phyloP scores from a whole-genome alignment of 1,284 basidiomycete species.

The Cerrena zonata region DNA sequence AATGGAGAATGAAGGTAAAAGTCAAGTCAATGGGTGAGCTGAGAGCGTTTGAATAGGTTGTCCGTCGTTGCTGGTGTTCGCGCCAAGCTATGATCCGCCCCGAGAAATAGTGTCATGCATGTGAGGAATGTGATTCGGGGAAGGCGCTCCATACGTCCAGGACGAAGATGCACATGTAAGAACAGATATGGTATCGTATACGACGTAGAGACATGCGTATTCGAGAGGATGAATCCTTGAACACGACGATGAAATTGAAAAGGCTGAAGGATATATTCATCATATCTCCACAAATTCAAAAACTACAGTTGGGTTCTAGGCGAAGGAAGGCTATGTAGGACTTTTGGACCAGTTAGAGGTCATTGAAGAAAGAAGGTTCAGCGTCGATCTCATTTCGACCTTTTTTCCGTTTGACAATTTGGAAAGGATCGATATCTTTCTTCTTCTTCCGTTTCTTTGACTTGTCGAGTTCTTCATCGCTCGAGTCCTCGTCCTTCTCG shows the following conservation, averaged over 20 bases:
- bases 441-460: conserved; percentile 55
- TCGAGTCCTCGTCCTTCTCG: conserved; percentile 34
- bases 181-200: no score
- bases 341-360: conserved; percentile 39
- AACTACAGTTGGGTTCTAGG: no score
- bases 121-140: not conserved
- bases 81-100: not conserved
- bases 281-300: no score
- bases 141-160: no score
- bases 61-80: not conserved
- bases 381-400: conserved; percentile 50
- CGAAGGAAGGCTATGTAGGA: not conserved
- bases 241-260: no score
- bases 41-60: not conserved
- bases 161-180: no score
- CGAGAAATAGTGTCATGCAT: not conserved
- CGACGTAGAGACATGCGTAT: not conserved
- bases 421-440: conserved; percentile 44
- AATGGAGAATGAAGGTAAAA: no score
- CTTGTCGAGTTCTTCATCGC: conserved; percentile 32
- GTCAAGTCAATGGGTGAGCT: no score
- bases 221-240: no score
- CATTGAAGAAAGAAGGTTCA: conserved; percentile 66
- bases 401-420: conserved; percentile 46
- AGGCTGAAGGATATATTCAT: not conserved